Conservation (phyloP, 2,329 filamentous ascomycete species). For the Fusarium duplospermum region DNA sequence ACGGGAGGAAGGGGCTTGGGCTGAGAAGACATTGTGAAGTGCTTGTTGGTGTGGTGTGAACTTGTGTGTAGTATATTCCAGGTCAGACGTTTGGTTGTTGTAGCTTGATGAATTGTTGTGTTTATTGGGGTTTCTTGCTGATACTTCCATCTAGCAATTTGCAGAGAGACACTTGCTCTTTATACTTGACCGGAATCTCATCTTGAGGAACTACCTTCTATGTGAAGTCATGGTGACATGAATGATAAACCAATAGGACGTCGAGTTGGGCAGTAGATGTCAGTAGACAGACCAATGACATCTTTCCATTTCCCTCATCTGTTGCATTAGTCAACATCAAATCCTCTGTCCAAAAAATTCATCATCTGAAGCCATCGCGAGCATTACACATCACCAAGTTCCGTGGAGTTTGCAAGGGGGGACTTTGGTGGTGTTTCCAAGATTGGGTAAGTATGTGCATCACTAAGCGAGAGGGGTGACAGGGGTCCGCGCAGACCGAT, state of each 20-base stretch:
- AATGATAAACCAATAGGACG: not conserved
- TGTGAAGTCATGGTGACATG: not conserved
- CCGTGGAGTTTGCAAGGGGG: conserved; percentile 9
- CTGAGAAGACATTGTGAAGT: conserved; percentile 24
- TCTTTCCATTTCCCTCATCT: not conserved
- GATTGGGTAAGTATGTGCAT: not conserved
- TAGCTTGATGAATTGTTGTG: not conserved
- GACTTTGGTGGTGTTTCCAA: not conserved
- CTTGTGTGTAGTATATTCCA: not conserved
- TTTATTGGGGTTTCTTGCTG: not conserved
- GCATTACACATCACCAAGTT: conserved; percentile 19
- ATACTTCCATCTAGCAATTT: not conserved
- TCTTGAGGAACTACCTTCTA: not conserved
- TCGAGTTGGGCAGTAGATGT: too few species aligned
- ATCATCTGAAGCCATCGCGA: not conserved
- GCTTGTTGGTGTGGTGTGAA: not conserved
- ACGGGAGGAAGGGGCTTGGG: conserved; percentile 27
- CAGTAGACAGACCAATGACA: not conserved
- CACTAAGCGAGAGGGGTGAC: not conserved
- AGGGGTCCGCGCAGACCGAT: not conserved
- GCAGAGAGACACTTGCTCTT: not conserved
- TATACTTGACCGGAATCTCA: not conserved
- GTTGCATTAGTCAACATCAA: not conserved
- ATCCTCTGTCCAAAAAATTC: not conserved
- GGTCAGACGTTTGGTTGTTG: not conserved